Conservation (phyloP, 2,329 filamentous ascomycete genomes). For the Beauveria sp. region DNA sequence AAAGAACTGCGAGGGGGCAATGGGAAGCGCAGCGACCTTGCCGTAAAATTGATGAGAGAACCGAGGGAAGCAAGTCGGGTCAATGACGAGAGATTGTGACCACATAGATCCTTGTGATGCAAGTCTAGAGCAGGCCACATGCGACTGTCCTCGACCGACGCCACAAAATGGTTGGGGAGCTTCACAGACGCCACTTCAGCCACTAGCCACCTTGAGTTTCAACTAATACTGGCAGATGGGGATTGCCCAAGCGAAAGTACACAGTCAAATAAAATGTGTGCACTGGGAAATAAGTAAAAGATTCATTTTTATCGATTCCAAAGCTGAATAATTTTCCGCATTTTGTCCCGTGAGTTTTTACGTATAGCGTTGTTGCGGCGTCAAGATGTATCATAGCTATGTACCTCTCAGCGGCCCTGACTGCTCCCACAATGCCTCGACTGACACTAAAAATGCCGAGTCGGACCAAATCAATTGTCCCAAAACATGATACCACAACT, state of each 20-base stretch:
- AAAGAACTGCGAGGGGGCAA: neutral
- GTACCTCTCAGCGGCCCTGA: no score
- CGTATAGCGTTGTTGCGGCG: neutral
- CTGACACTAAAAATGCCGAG: conserved; percentile 23
- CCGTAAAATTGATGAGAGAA: neutral
- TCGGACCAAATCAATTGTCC: conserved; percentile 33
- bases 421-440: conserved; percentile 23
- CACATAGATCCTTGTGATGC: conserved; percentile 9
- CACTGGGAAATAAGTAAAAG: no score
- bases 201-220: neutral
- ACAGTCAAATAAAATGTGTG: no score
- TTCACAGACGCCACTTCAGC: no score
- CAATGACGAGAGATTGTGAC: conserved; percentile 10
- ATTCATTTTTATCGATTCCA: no score
- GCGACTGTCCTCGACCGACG: neutral
- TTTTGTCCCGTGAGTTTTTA: no score
- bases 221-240: neutral
- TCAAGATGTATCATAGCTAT: no score
- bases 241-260: no score
- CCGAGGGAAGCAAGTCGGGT: neutral
- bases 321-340: no score
- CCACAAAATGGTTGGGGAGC: conserved; percentile 5
- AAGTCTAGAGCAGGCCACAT: conserved; percentile 4
- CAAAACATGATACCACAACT: conserved; percentile 23
- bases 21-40: neutral